Evolutionary conservation across 2,329 filamentous ascomycete species (phyloP), one percentile per base, ranked within the genome.

Genomic region (Calonectria montana): DNA sequence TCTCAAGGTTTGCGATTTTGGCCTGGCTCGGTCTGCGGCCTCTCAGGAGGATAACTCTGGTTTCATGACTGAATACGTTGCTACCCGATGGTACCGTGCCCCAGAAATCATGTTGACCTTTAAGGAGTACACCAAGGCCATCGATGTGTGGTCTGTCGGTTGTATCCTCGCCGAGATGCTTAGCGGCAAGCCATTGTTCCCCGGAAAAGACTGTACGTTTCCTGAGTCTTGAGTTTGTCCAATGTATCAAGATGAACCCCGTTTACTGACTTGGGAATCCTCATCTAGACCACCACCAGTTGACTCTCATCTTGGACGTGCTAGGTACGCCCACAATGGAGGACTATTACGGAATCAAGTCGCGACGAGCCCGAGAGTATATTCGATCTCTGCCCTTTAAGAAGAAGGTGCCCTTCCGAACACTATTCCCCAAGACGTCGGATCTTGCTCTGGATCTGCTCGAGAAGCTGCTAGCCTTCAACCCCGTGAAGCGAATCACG

Each of bases 31-130:
- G 81, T 98, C 96, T 12, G 97, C 97, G 15, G 97, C 97, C 10
- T 98, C 96, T 12, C 97, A 97, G 78, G 97, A 99, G 82, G 97
- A 99, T 85, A 99, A 99, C 86, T 98, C 96, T n/a, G 97, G 97
- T 25, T 99, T 99, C 91, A 99, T 99, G 97, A 99, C 97, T 18
- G 97, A 99, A 97, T 99, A 99, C 83, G 97, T 99, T 69, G 97
- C 97, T 64, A 99, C 97, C 57, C 93, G 97, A 81, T 99, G 97
- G 97, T 99, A 99, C 86, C 95, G 97, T 85, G 97, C 97, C 7
- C 97, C 97, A 4, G 97, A 99, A 84, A 99, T 99, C 84, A 99
- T 99, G 97, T 93, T 99, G 87, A 99, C 97, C 15, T 99, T 98
- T 89, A 98, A 99, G 88, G 97, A 99, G 86, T 99, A 99, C 87